Evolutionary conservation across 2,329 filamentous ascomycete species (phyloP).

Genomic region (Xylaria sp.): DNA sequence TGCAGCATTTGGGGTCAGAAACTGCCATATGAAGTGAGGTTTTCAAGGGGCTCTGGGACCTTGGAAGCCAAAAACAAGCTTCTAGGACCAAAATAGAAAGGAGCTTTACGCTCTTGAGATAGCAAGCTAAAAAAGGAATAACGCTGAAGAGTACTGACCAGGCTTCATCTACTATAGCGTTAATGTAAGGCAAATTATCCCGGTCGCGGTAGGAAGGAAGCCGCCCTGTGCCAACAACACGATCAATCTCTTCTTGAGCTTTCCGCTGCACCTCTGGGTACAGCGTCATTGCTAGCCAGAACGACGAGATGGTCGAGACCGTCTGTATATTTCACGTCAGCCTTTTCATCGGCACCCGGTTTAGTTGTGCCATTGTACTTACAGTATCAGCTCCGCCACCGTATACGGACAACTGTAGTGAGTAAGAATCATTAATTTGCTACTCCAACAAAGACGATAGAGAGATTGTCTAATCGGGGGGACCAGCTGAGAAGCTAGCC

Average conservation of each 20-base stretch:
- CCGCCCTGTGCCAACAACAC: not conserved
- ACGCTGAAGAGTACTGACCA: not conserved
- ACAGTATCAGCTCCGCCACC: constrained; percentile 30
- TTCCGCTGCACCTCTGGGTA: not conserved
- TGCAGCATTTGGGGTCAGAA: not conserved
- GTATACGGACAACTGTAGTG: not conserved
- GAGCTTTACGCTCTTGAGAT: not conserved
- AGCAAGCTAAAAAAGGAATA: not conserved
- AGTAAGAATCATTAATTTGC: not conserved
- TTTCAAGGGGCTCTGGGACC: not conserved
- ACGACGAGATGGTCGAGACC: constrained; percentile 39
- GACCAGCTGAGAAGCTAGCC: not conserved
- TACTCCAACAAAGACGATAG: not conserved
- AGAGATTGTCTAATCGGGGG: not conserved
- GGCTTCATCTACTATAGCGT: constrained; percentile 1
- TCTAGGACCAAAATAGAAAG: not conserved
- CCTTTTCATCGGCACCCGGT: not conserved
- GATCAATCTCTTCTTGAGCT: constrained; percentile 10
- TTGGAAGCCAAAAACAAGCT: not conserved
- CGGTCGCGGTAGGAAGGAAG: not conserved
- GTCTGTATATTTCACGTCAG: not conserved
- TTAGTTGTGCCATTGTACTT: not conserved
- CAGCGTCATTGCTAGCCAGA: constrained; percentile 59
- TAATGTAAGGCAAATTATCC: constrained; percentile 2
- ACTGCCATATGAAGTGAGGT: not conserved